Conservation (phyloP, 805 yeast species). For the Ogataea haglerorum region DNA sequence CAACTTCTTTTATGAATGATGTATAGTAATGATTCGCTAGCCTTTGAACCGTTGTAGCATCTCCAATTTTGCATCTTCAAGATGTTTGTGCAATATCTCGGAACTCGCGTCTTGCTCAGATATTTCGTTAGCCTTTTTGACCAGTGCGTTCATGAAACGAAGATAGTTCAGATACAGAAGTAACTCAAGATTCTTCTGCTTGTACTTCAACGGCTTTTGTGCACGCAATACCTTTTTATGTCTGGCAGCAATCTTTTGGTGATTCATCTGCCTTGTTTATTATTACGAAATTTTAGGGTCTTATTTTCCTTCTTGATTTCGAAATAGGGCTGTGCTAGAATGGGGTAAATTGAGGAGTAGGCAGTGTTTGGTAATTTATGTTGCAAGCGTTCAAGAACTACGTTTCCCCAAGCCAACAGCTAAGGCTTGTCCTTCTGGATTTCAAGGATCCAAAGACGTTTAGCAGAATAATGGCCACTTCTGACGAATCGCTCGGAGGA, state of each 20-base stretch:
- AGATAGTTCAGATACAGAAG: constrained; percentile 46
- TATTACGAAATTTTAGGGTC: too few species aligned
- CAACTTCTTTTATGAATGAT: constrained; percentile 31
- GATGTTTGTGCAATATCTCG: constrained; percentile 40
- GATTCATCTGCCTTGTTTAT: constrained; percentile 7
- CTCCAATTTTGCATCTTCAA: constrained; percentile 31
- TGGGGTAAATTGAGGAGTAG: constrained; percentile 4
- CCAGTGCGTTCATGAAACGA: constrained; percentile 41
- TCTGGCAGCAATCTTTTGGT: constrained; percentile 14
- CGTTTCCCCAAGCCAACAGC: constrained; percentile 19
- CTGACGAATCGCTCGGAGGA: constrained; percentile 78
- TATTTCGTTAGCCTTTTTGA: constrained; percentile 37
- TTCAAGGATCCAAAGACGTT: constrained; percentile 52
- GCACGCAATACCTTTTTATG: constrained; percentile 13
- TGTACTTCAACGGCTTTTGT: constrained; percentile 7
- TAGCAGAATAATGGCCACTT: constrained; percentile 51
- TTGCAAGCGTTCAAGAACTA: constrained; percentile 12
- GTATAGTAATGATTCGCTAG: constrained; percentile 5
- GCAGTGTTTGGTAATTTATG: constrained; percentile 1
- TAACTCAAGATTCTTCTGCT: constrained; percentile 26
- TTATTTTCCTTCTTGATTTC: too few species aligned
- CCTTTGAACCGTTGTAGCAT: constrained; percentile 26
- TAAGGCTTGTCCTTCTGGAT: constrained; percentile 46
- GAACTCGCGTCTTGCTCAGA: constrained; percentile 41
- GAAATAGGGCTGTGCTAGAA: constrained; percentile 3